phyloP scores from a whole-genome alignment of 768 basidiomycete genomes.

The button mushroom (Agaricus bisporus) region DNA sequence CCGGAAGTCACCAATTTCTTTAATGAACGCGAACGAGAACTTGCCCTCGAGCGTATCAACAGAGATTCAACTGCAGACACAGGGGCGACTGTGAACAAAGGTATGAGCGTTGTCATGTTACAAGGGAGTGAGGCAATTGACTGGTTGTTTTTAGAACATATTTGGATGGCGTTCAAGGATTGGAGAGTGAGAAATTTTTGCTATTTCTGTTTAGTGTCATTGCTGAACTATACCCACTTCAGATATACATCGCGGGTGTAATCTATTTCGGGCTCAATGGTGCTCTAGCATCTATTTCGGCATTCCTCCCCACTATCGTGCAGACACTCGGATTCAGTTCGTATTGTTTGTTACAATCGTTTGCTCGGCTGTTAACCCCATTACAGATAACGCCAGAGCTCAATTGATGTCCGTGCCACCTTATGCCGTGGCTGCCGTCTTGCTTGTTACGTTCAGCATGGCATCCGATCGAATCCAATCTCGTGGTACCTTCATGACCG shows the following conservation, averaged over 20 bases:
- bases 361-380: slow-evolving; percentile 7
- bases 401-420: slow-evolving; percentile 80
- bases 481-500: slow-evolving; percentile 44
- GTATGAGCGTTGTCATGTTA: slow-evolving; percentile 23
- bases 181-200: slow-evolving; percentile 48
- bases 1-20: slow-evolving; percentile 66
- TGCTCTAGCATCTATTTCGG: slow-evolving; percentile 72
- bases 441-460: slow-evolving; percentile 55
- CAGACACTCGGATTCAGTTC: slow-evolving; percentile 65
- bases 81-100: slow-evolving; percentile 58
- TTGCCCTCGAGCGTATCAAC: slow-evolving; percentile 65
- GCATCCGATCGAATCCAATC: slow-evolving; percentile 62
- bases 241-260: slow-evolving; percentile 62
- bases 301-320: slow-evolving; percentile 81
- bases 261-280: slow-evolving; percentile 78
- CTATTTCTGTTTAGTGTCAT: neutral
- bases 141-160: slow-evolving; percentile 39
- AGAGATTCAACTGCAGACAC: slow-evolving; percentile 60
- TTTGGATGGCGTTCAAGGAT: slow-evolving; percentile 57
- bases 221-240: neutral
- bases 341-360: slow-evolving; percentile 18
- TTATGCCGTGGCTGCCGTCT: slow-evolving; percentile 63
- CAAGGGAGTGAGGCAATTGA: neutral
- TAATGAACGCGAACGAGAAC: slow-evolving; percentile 43
- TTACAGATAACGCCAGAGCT: slow-evolving; percentile 52